Evolutionary conservation across 805 yeast genomes (phyloP).

Genomic region (Yarrowia yakushimensis): DNA sequence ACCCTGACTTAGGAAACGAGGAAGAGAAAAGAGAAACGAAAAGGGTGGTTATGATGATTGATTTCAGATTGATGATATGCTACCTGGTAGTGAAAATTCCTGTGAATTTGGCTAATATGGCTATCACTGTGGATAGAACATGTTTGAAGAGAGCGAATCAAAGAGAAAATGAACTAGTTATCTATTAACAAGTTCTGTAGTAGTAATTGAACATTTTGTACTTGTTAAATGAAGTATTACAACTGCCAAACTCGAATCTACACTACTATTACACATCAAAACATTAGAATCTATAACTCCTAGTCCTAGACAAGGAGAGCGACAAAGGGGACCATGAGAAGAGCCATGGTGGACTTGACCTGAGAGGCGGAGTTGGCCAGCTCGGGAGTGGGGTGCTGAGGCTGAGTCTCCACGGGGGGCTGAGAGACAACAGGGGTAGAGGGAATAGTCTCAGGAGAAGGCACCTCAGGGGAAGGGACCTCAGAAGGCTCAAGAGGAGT

Average conservation of each 20-base stretch:
- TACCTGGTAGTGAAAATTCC: too few relatives aligned
- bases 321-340: background rate
- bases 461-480: background rate
- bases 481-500: background rate
- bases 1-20: too few relatives aligned
- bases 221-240: too few relatives aligned
- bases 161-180: too few relatives aligned
- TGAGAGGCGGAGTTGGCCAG: conserved; percentile 9
- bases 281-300: background rate
- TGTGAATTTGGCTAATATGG: too few relatives aligned
- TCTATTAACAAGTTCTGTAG: too few relatives aligned
- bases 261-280: background rate
- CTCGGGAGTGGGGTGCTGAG: background rate
- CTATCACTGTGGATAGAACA: too few relatives aligned
- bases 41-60: too few relatives aligned
- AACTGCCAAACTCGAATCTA: background rate
- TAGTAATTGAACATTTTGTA: too few relatives aligned
- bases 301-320: background rate
- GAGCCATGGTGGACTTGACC: background rate
- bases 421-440: background rate
- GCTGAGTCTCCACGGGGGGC: background rate
- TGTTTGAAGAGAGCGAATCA: too few relatives aligned
- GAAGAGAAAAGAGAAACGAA: too few relatives aligned
- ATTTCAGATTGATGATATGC: too few relatives aligned
- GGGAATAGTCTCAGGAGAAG: background rate